A percentile compares a stretch with the other conserved stretches of the same genome.
phyloP scores from a whole-genome alignment of 768 basidiomycete genomes.

The Rossbeevera mucosa region DNA sequence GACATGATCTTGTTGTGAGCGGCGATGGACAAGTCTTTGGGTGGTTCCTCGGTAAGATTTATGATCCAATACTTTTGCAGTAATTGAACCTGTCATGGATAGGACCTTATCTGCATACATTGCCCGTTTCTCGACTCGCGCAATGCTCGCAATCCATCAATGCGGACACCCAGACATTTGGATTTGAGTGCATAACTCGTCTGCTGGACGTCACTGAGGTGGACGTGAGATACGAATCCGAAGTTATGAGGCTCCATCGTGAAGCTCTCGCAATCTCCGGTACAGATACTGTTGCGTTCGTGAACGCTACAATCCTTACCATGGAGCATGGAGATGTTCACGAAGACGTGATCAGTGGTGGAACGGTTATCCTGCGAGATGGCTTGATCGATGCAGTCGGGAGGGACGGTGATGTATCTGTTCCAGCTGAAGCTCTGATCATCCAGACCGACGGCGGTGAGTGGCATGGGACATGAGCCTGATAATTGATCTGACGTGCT shows the following conservation, averaged over 20 bases:
- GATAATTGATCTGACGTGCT: background rate
- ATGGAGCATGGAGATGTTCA: conserved; percentile 54
- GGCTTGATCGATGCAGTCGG: conserved; percentile 56
- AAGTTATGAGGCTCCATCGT: conserved; percentile 52
- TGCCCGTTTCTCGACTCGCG: conserved; percentile 50
- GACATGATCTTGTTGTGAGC: conserved; percentile 64
- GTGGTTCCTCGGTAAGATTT: conserved; percentile 63
- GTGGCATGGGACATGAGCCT: conserved; percentile 6
- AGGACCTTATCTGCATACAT: conserved; percentile 40
- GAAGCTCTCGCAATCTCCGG: conserved; percentile 36
- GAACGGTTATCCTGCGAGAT: conserved; percentile 47
- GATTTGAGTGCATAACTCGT: conserved; percentile 55
- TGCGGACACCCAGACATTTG: conserved; percentile 51
- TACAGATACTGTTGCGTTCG: conserved; percentile 49
- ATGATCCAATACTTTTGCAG: background rate
- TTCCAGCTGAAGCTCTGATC: conserved; percentile 39
- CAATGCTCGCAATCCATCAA: conserved; percentile 47
- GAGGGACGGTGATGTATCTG: conserved; percentile 27
- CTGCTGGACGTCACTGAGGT: conserved; percentile 58
- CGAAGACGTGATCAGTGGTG: conserved; percentile 49
- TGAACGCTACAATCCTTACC: conserved; percentile 66
- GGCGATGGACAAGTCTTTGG: conserved; percentile 61
- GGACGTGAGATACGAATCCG: conserved; percentile 55
- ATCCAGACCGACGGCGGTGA: conserved; percentile 62
- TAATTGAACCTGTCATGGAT: background rate